Conservation (phyloP, 352 stramenopile species). For the Salisapilia sapeloensis region DNA sequence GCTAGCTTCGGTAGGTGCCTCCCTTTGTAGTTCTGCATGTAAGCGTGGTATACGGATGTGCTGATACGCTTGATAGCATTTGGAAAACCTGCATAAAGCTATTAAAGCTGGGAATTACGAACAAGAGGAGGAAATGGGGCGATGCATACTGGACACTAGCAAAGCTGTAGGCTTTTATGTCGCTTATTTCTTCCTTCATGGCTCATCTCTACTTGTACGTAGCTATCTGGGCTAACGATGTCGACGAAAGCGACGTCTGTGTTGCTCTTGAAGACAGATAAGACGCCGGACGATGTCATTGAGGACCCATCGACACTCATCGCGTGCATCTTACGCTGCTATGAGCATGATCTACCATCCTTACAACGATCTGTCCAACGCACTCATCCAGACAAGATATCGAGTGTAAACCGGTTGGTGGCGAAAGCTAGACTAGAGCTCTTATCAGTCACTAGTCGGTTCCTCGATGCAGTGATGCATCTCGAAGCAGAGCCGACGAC, state of each 20-base stretch:
- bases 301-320: slow-evolving; percentile 25
- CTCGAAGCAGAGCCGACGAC: slow-evolving; percentile 5
- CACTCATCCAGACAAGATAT: slow-evolving; percentile 19
- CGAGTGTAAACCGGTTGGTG: slow-evolving; percentile 1
- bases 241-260: slow-evolving; percentile 1
- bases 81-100: slow-evolving; percentile 22
- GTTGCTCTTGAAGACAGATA: slow-evolving; percentile 21
- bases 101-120: slow-evolving; percentile 26
- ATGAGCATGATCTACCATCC: too few relatives aligned
- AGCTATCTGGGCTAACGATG: too few relatives aligned
- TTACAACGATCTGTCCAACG: too few relatives aligned
- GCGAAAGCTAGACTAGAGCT: too few relatives aligned
- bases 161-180: too few relatives aligned
- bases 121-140: slow-evolving; percentile 12
- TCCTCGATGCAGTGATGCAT: slow-evolving; percentile 20
- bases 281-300: slow-evolving; percentile 10
- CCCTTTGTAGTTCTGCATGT: slow-evolving; percentile 5
- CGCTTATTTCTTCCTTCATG: too few relatives aligned
- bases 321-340: too few relatives aligned
- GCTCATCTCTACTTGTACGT: too few relatives aligned
- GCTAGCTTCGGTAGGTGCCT: slow-evolving; percentile 15
- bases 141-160: too few relatives aligned
- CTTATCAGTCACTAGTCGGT: slow-evolving; percentile 7
- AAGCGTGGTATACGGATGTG: not conserved
- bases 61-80: not conserved